phyloP scores from a whole-genome alignment of 164 flowering plant genomes.

The Magnolia sinica region DNA sequence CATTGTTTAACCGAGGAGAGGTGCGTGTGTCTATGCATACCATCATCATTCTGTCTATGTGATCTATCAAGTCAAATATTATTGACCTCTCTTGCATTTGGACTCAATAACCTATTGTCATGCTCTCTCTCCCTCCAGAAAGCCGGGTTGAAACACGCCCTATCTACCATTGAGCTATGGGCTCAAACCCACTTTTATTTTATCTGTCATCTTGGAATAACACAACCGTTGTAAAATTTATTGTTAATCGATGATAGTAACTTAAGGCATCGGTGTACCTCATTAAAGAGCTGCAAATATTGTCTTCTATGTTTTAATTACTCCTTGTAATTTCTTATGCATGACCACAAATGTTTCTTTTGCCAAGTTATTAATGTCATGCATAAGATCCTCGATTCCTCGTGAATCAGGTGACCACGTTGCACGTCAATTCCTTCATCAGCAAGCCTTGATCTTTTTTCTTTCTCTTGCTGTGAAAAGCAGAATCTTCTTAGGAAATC shows the following conservation, averaged over 20 bases:
- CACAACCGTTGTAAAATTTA: not conserved
- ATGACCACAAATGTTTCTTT: not conserved
- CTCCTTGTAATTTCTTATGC: not conserved
- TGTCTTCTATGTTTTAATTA: not conserved
- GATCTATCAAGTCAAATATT: not conserved
- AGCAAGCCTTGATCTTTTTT: no score
- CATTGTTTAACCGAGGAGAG: constrained; percentile 84
- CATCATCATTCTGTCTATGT: not conserved
- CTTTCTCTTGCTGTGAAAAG: no score
- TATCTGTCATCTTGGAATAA: not conserved
- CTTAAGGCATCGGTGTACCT: not conserved
- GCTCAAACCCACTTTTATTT: not conserved
- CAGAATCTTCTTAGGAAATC: no score
- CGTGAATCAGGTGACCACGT: no score
- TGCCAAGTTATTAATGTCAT: not conserved
- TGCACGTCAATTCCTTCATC: no score
- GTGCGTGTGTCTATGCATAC: constrained; percentile 27
- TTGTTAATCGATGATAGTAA: not conserved
- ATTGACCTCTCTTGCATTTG: not conserved
- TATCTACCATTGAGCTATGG: not conserved
- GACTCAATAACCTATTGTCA: not conserved
- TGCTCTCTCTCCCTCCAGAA: not conserved
- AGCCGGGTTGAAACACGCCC: no score
- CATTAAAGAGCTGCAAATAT: not conserved
- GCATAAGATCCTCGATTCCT: not conserved